Base-by-base conservation (phyloP, 257 asterid genomes). In the Solanum paucissectum region DNA sequence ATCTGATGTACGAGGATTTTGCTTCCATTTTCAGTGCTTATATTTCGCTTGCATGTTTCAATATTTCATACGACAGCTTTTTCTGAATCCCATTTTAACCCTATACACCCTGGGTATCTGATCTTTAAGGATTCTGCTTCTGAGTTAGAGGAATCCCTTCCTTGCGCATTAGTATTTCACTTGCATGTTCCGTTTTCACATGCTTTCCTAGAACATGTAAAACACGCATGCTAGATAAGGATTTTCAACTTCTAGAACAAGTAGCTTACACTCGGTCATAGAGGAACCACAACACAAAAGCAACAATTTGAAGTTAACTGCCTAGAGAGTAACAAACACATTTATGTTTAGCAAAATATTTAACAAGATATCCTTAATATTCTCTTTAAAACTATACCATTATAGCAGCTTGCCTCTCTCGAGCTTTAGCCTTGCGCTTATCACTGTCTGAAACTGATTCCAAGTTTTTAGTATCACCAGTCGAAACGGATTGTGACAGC, bases 341-440 rank as follows among this genome's bases (percentile, higher is more conserved):
- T 79, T 25, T 85, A 7, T 68, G n/a, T 46, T 83, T 42, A 12
- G 62, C n/a, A 34, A 62, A 14, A 37, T 11, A 66, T 71, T 62
- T 33, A 42, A 49, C 13, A 23, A 38, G 52, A 58, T 79, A 79
- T 49, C 42, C 42, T 49, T 82, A 32, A 32, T 20, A 29, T 82
- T 49, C 29, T 82, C 85, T 82, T 79, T 27, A 90, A 72, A 87
- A 38, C 14, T 98, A 89, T 88, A 96, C 99, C 98, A 97, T 23
- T 79, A 96, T 92, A 81, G 99, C 98, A 94, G 99, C 97, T 91
- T 97, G 99, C 90, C 95, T 95, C 92, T 96, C 98, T 27, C 99
- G 98, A 90, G 99, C 92, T 91, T 93, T 94, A 87, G 97, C 98
- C 94, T 94, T 97, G 90, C 95, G 95, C 89, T 89, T 96, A 88